A percentile compares a stretch with the other conserved stretches of the same genome.
Conservation (phyloP, 1,284 basidiomycete species). For the Trichosporon coremiiforme region DNA sequence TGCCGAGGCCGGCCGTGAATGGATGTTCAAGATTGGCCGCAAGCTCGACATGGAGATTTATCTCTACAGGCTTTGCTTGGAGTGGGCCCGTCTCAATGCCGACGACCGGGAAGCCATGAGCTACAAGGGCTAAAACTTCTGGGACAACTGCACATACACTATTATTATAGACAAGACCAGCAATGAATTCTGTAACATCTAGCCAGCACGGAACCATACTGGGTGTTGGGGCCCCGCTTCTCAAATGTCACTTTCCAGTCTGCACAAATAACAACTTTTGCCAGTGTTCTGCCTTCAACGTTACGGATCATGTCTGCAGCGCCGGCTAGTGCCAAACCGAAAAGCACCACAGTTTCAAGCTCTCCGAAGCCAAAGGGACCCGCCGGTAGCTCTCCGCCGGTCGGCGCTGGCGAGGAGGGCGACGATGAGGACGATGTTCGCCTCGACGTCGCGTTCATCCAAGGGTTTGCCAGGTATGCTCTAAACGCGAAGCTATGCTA, state of each 20-base stretch:
- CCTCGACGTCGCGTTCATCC: slow-evolving; percentile 41
- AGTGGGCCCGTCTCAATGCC: slow-evolving; percentile 80
- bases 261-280: background rate
- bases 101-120: slow-evolving; percentile 76
- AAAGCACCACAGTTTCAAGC: background rate
- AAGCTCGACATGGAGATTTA: slow-evolving; percentile 85
- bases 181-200: slow-evolving; percentile 12
- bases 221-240: background rate
- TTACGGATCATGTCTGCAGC: background rate
- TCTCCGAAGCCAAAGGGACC: background rate
- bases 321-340: background rate
- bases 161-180: background rate
- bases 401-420: background rate
- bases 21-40: slow-evolving; percentile 79
- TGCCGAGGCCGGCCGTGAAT: slow-evolving; percentile 81
- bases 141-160: too few species aligned
- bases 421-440: slow-evolving; percentile 43
- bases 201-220: background rate
- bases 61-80: slow-evolving; percentile 83
- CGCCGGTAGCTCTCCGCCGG: background rate
- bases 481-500: background rate
- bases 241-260: background rate
- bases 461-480: slow-evolving; percentile 44
- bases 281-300: background rate
- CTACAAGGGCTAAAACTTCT: slow-evolving; percentile 36